phyloP scores from a whole-genome alignment of 2,329 filamentous ascomycete species.

The Colletotrichum sublineola region DNA sequence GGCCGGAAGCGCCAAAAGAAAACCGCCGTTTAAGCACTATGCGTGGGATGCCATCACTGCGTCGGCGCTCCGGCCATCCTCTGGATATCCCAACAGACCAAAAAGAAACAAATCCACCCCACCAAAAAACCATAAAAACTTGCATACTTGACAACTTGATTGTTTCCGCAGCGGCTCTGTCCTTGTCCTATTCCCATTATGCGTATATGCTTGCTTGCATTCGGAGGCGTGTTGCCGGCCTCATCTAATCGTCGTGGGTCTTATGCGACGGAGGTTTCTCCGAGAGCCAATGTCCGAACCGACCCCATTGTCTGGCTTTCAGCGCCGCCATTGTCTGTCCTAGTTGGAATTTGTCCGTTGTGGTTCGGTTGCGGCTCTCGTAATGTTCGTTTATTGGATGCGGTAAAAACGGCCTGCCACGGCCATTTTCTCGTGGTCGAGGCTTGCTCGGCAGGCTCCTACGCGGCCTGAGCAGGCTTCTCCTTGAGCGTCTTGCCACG shows the following conservation, averaged over 20 bases:
- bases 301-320: background rate
- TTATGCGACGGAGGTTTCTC: background rate
- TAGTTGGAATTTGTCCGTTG: background rate
- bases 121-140: too few relatives aligned
- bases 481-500: conserved; percentile 56
- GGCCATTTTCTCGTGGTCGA: conserved; percentile 9
- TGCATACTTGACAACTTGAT: conserved; percentile 5
- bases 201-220: background rate
- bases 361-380: background rate
- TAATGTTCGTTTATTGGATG: conserved; percentile 6
- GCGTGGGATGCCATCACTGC: conserved; percentile 39
- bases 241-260: conserved; percentile 1
- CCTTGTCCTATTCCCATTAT: conserved; percentile 15
- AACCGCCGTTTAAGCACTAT: conserved; percentile 32
- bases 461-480: conserved; percentile 47
- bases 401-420: conserved; percentile 2
- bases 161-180: conserved; percentile 8
- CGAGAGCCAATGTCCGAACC: background rate
- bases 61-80: conserved; percentile 33
- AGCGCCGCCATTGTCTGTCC: background rate
- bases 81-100: conserved; percentile 40
- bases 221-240: background rate
- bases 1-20: conserved; percentile 15
- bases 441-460: background rate
- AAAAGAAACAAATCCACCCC: background rate